These are phyloP conservation scores for Cryphonectria radicalis DNA, from an alignment of 2,329 filamentous ascomycete species.

Conservation along the genomic window DNA sequence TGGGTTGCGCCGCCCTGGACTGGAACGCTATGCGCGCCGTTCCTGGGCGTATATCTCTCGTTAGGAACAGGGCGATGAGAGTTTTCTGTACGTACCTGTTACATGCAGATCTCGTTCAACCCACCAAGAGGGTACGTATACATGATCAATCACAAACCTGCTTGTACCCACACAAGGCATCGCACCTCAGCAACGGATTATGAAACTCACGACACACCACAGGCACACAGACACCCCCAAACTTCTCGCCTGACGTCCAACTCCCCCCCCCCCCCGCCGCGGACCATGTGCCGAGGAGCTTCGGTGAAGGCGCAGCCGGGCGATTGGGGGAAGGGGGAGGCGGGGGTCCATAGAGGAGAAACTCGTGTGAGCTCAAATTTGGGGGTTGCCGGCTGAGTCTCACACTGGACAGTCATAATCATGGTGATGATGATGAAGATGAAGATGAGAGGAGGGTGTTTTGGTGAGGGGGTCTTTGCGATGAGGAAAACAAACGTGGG, in stretches of 20 bases:
- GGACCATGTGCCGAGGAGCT: not conserved
- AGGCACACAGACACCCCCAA: constrained; percentile 26
- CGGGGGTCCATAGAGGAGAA: not conserved
- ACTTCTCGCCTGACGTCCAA: constrained; percentile 8
- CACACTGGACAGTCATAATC: not conserved
- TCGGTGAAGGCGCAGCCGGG: constrained; percentile 18
- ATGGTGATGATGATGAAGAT: not conserved
- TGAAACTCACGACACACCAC: not conserved
- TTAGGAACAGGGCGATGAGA: not conserved
- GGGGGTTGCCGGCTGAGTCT: constrained; percentile 4
- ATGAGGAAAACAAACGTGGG: not conserved
- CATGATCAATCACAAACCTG: not conserved
- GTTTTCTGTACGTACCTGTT: not conserved
- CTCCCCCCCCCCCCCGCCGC: too few relatives aligned
- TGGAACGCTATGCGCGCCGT: constrained; percentile 10
- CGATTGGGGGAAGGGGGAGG: constrained; percentile 10
- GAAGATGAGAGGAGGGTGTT: not conserved
- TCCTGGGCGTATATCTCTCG: constrained; percentile 1
- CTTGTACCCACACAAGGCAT: not conserved
- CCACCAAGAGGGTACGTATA: not conserved
- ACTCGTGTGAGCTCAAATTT: not conserved
- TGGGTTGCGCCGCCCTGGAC: not conserved
- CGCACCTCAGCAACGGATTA: not conserved
- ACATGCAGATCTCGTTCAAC: not conserved
- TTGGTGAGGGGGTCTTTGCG: constrained; percentile 9